These are phyloP conservation scores for Cyclocybe aegerita DNA, from an alignment of 768 basidiomycete species.

Conservation along the genomic window DNA sequence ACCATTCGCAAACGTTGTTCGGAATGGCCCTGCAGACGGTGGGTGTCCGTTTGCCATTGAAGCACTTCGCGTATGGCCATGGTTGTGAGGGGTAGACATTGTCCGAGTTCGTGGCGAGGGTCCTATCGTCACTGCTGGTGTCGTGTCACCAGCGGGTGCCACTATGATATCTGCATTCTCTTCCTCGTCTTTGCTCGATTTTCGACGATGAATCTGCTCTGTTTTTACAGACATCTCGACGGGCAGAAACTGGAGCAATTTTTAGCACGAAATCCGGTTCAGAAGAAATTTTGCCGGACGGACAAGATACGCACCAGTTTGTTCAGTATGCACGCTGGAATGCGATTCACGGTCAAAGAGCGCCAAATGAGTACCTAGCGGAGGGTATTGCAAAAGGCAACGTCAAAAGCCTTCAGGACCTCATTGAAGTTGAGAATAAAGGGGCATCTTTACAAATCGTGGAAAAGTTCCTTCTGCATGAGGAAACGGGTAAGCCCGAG, in stretches of 20 bases:
- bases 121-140: slow-evolving; percentile 15
- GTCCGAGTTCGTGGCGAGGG: slow-evolving; percentile 10
- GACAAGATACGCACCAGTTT: no score
- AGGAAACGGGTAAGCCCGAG: no score
- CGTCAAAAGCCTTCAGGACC: no score
- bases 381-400: no score
- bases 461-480: no score
- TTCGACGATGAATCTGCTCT: slow-evolving; percentile 38
- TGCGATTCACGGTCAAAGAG: no score
- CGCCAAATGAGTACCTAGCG: no score
- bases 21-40: slow-evolving; percentile 29
- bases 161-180: slow-evolving; percentile 22
- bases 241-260: background rate
- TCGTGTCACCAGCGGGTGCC: slow-evolving; percentile 7
- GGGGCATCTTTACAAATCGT: no score
- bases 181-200: slow-evolving; percentile 43
- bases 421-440: no score
- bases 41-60: slow-evolving; percentile 13
- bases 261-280: no score
- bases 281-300: no score
- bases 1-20: slow-evolving; percentile 26
- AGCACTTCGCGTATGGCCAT: slow-evolving; percentile 11
- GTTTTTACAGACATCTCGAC: slow-evolving; percentile 13
- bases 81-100: slow-evolving; percentile 12
- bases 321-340: no score